Evolutionary conservation across 371 early-diverging fungal genomes (phyloP), one percentile per base, ranked within the genome.

Genomic region (Haplosporangium sp.): DNA sequence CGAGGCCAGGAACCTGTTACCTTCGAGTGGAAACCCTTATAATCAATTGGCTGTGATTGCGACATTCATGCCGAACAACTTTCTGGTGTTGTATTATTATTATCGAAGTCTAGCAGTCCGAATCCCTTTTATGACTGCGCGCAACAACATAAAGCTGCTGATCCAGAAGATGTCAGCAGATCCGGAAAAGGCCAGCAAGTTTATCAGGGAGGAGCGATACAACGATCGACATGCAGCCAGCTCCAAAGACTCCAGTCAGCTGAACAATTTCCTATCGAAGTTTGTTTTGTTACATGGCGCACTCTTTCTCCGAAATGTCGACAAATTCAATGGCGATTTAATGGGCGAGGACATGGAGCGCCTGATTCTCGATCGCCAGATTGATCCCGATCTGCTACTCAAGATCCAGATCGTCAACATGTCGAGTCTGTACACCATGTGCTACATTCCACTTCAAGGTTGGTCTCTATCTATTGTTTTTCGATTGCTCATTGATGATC

Each of bases 41-140:
- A 90, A 89, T 64, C 91, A 90, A 76, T 79, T 90, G 29, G 90
- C 89, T 0, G 88, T 90, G 8, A 81, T 90, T 51, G 81, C 82
- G 7, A 75, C 81, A 8, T 81, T 79, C 36, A 67, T 67, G 7
- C 74, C 72, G 40, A 79, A 84, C 67, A 74, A 84, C 48, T 82
- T 84, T 64, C 55, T 71, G 48, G 81, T 81, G 4, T 61, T 83
- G 9, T 84, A 84, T 40, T 77, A 79, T 58, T 84, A 84, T 69
- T 81, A 74, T 52, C 81, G 84, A 40, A 83, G 83, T 45, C 54
- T 83, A 67, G 82, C 76, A 14, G 83, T 82, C 23, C 69, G 64
- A 18, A 62, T 72, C 13, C 83, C 82, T 11, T 83, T 83, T 57
- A 70, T 76, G 64, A 83, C 83, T 12, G 83, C 83, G 0, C 80